Evolutionary conservation across 2,329 filamentous ascomycete genomes (phyloP).

Genomic region (Diplodia mutila): DNA sequence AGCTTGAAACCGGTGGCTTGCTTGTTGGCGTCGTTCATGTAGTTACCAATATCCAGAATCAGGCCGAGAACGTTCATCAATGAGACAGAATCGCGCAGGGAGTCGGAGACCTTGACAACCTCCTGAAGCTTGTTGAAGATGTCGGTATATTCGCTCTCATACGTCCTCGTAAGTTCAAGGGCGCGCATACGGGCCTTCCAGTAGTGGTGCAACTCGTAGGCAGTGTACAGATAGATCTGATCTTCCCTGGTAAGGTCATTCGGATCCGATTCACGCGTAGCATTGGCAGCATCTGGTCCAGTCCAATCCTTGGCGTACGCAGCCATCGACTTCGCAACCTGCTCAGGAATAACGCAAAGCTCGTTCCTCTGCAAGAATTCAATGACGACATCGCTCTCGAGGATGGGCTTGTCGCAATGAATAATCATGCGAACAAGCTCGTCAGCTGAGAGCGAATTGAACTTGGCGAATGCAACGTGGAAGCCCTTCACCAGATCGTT

Average conservation of each 20-base stretch:
- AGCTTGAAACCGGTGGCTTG: conserved; percentile 98
- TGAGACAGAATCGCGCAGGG: conserved; percentile 85
- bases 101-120: conserved; percentile 86
- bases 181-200: conserved; percentile 98
- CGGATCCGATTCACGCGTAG: conserved; percentile 83
- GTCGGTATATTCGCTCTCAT: conserved; percentile 88
- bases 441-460: conserved; percentile 80
- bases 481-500: conserved; percentile 66
- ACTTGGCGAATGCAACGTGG: conserved; percentile 86
- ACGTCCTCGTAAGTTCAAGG: conserved; percentile 79
- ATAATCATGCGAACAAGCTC: conserved; percentile 92
- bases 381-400: conserved; percentile 92
- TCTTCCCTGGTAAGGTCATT: conserved; percentile 89
- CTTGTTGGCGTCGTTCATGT: conserved; percentile 99
- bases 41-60: conserved; percentile 97
- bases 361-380: conserved; percentile 94
- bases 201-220: conserved; percentile 94
- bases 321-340: conserved; percentile 85
- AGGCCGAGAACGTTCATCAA: conserved; percentile 95
- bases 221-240: conserved; percentile 91
- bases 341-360: conserved; percentile 89
- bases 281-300: conserved; percentile 77
- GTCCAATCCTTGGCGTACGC: conserved; percentile 98
- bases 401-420: conserved; percentile 85
- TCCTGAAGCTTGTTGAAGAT: conserved; percentile 82